Conservation (phyloP, 139 green algal genomes). For the Closterium sp. region DNA sequence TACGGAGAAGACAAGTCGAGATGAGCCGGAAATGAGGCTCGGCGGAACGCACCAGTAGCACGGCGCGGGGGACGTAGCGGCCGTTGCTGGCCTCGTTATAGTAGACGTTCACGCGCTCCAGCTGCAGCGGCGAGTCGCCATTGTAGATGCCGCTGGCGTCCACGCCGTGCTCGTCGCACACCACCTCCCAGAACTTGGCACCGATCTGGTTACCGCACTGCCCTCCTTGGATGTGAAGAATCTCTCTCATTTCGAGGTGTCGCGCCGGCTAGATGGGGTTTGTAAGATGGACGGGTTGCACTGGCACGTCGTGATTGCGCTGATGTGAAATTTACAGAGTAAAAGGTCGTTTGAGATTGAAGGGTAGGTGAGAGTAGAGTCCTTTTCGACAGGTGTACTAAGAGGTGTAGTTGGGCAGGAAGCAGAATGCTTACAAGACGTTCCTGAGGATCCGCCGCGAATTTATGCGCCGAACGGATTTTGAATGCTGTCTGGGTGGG, state of each 20-base stretch:
- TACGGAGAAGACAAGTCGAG: neutral
- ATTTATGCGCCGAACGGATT: neutral
- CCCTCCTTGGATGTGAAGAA: conserved; percentile 92
- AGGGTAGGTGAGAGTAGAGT: neutral
- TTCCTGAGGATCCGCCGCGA: too few relatives aligned
- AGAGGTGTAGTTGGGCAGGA: too few relatives aligned
- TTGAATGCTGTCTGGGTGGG: neutral
- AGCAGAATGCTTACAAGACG: too few relatives aligned
- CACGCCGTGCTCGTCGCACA: conserved; percentile 65
- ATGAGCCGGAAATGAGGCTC: neutral
- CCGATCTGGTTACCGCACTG: conserved; percentile 96
- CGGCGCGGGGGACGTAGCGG: conserved; percentile 93
- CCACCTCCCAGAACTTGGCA: conserved; percentile 66
- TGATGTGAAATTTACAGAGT: neutral
- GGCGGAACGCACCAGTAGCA: conserved; percentile 73
- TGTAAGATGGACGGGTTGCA: neutral
- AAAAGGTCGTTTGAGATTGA: neutral
- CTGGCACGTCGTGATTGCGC: too few relatives aligned
- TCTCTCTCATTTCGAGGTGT: conserved; percentile 75
- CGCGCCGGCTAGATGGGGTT: neutral
- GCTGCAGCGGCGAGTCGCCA: conserved; percentile 93
- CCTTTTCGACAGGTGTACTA: too few relatives aligned
- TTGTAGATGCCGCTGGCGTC: conserved; percentile 91
- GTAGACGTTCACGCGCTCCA: conserved; percentile 99
- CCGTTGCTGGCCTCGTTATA: conserved; percentile 98